phyloP scores from a whole-genome alignment of 1,139 yeast genomes.

The Zygoascus meyerae region DNA sequence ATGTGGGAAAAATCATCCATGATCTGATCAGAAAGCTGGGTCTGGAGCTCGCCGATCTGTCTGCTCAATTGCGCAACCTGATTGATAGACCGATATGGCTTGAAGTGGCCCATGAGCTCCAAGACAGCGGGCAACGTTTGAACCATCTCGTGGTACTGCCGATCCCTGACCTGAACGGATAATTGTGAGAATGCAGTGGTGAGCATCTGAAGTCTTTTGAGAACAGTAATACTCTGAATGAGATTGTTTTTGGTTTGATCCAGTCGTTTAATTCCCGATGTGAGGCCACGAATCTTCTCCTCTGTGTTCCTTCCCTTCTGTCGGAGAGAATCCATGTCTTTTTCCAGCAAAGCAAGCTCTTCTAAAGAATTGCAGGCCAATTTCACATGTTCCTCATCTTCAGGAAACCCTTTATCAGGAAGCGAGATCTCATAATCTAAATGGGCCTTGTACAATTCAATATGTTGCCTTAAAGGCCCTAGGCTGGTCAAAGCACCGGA shows the following conservation, averaged over 20 bases:
- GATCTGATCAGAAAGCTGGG: conserved; percentile 63
- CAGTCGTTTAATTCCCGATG: conserved; percentile 67
- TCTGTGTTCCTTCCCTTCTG: conserved; percentile 54
- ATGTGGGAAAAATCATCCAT: conserved; percentile 64
- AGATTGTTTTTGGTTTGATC: conserved; percentile 81
- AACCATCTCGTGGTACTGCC: conserved; percentile 61
- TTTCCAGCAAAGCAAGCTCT: conserved; percentile 38
- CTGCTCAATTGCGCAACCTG: conserved; percentile 69
- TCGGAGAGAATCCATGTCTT: conserved; percentile 42
- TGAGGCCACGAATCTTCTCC: conserved; percentile 58
- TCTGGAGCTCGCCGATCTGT: conserved; percentile 57
- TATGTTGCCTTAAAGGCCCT: conserved; percentile 21
- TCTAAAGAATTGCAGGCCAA: conserved; percentile 23
- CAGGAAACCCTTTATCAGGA: conserved; percentile 25
- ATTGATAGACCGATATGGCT: conserved; percentile 75
- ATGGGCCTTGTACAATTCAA: conserved; percentile 42
- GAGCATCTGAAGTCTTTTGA: conserved; percentile 83
- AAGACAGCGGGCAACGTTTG: conserved; percentile 69
- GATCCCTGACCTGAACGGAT: conserved; percentile 41
- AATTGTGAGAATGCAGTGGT: conserved; percentile 71
- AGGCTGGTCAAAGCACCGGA: conserved; percentile 21
- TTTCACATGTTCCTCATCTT: conserved; percentile 23
- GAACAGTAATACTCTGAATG: conserved; percentile 75
- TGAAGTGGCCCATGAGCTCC: conserved; percentile 71
- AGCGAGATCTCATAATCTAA: conserved; percentile 40